Evolutionary conservation across 2,329 filamentous ascomycete genomes (phyloP), one percentile per base, ranked within the genome.

Genomic region (Scorias spongiosa): DNA sequence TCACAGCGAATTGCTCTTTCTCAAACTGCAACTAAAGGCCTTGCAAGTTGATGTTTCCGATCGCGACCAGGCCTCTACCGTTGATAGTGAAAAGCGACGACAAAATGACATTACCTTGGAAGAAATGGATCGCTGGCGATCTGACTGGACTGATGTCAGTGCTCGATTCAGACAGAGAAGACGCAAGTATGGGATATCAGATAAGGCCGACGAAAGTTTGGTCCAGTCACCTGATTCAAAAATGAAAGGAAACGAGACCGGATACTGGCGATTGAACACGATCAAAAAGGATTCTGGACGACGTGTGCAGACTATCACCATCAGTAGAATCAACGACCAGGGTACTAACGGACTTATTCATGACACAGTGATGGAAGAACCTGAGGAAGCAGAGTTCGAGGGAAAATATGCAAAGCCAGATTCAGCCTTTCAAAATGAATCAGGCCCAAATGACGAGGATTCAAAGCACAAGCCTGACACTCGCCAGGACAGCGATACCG

Each of bases 11-110:
- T 51, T 65, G 15, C 53, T 65, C 32, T 63, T 59, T 42, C 47
- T 66, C 38, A 62, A 63, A 50, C 46, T 65, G 29, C 62, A 64
- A 47, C 52, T 65, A 40, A 60, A 61, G 47, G 56, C 57, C 5
- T 42, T 65, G 15, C 61, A 64, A 42, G 49, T 57, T 2, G 57
- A 61, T 40, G 53, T 57, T 36, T 36, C 32, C 32, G 32, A 15
- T 36, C 11, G 32, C 8, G 52, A 52, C 20, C 46, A 47, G 5
- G 48, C 26, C 49, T 44, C 11, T 42, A 41, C 20, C 46, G 47
- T 15, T n/a, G 43, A 45, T n/a, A 47, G 45, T 15, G 43, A 44
- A 39, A 37, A 42, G 9, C 20, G 20, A 26, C 40, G 41, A 34
- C 51, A 48, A 39, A 49, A 49, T 39, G 51, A 54, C 29, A 40